Evolutionary conservation across 805 yeast species (phyloP), one percentile per base, ranked within the genome.

Genomic region (Teunomyces stri): DNA sequence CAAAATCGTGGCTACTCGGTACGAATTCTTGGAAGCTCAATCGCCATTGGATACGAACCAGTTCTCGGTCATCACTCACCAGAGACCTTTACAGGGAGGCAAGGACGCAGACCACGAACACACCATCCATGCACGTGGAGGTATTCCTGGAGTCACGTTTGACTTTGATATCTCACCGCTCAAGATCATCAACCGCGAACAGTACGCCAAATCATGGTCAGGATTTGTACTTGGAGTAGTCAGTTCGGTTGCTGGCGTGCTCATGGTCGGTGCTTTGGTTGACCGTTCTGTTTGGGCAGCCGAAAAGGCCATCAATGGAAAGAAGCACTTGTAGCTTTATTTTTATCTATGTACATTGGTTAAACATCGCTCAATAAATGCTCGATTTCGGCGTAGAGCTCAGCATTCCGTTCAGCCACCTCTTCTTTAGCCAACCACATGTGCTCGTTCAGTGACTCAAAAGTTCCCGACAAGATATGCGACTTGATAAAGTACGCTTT

Each of bases 261-360:
- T 94, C 49, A 91, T 97, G 22, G 90, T 92, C 22, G 98, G 96
- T 7, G 85, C 97, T 0, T 81, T 91, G 31, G 66, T 91, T 41
- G 99, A 94, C 65, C 80, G 89, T 50, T 83, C 95, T 2, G 86
- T 90, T 4, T 90, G 88, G 80, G 92, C 88, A 10, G 96, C 96
- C 1, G 91, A 90, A 61, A 81, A 81, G 65, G 88, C 85, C 11
- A 66, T 90, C 27, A 74, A 78, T 58, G 80, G 82, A 16, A 85
- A 87, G 65, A 87, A 87, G 70, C 81, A 80, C 46, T 62, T 66
- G 47, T 49, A 43, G 30, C 6, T 25, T 0, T 39, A 10, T 20
- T 4, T n/a, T 3, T 22, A 6, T 40, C 50, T 46, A 46, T 50
- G 28, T 45, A 45, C 49, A 47, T 18, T 18, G 2, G 22, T 39